Conservation (phyloP, 345 rosid genomes). For the Euphorbia lathyris region DNA sequence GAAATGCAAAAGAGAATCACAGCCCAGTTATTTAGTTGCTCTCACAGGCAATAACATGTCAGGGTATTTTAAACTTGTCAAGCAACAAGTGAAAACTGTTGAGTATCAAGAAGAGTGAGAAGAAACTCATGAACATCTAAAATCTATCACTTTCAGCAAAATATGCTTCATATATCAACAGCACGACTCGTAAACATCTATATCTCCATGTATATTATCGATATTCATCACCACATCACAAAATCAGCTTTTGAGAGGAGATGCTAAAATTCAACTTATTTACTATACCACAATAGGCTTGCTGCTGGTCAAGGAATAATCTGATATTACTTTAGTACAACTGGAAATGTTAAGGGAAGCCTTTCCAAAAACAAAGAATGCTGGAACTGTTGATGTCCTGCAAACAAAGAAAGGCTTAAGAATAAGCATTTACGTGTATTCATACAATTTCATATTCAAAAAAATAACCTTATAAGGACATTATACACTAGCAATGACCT, state of each 20-base stretch:
- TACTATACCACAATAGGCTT: conserved; percentile 62
- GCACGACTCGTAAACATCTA: not conserved
- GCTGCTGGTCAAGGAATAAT: conserved; percentile 30
- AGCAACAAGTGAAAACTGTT: not conserved
- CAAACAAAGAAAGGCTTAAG: conserved; percentile 10
- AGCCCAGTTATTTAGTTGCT: not conserved
- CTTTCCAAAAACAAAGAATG: conserved; percentile 82
- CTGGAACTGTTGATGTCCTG: conserved; percentile 80
- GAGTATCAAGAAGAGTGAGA: not conserved
- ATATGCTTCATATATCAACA: not conserved
- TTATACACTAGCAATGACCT: not conserved
- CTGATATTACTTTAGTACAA: conserved; percentile 45
- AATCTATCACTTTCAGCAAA: not conserved
- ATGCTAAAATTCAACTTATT: not conserved
- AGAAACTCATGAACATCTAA: not conserved
- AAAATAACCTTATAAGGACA: not conserved
- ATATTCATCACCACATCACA: not conserved
- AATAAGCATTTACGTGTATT: not conserved
- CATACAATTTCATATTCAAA: not conserved
- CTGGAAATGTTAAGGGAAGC: conserved; percentile 45
- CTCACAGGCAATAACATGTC: not conserved
- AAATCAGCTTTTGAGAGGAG: not conserved
- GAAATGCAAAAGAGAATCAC: not conserved
- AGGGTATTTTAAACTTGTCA: not conserved
- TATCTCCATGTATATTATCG: too few species aligned